phyloP scores from a whole-genome alignment of 2,329 filamentous ascomycete genomes.

The Ascomycota sp. region DNA sequence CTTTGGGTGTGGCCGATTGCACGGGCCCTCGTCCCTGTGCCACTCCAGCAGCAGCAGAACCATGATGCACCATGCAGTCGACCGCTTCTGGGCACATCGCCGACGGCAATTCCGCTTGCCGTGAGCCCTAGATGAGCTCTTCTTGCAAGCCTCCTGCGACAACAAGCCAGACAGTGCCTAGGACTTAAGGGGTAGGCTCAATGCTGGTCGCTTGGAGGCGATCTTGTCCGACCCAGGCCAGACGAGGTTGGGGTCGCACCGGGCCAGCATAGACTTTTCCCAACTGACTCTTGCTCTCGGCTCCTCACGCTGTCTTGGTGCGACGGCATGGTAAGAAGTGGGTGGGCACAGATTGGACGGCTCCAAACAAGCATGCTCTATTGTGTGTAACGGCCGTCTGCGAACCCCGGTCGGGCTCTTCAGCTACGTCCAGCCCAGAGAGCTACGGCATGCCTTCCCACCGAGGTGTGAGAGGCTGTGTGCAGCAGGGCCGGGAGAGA shows the following conservation, averaged over 20 bases:
- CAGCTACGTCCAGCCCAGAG: too few species aligned
- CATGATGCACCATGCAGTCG: neutral
- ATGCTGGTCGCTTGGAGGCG: neutral
- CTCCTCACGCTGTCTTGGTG: neutral
- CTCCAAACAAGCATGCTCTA: neutral
- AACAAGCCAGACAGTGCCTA: neutral
- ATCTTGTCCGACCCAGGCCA: neutral
- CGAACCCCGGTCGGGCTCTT: too few species aligned
- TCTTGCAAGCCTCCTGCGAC: too few species aligned
- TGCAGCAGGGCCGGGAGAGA: too few species aligned
- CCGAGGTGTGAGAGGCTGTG: too few species aligned
- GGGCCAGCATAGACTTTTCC: neutral
- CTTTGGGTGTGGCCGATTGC: too few species aligned
- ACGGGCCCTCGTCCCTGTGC: neutral
- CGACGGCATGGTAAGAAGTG: neutral
- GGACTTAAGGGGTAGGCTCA: neutral
- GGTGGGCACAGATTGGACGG: neutral
- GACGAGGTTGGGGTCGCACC: slow-evolving; percentile 1
- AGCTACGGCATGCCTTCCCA: too few species aligned
- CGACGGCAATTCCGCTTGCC: neutral
- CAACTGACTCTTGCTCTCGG: neutral
- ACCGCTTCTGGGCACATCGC: neutral
- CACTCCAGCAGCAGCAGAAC: neutral
- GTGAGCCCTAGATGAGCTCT: neutral
- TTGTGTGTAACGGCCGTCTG: neutral